Evolutionary conservation across 192 early-diverging fungal species (phyloP).

Genomic region (Lunasporangiospora selenospora): DNA sequence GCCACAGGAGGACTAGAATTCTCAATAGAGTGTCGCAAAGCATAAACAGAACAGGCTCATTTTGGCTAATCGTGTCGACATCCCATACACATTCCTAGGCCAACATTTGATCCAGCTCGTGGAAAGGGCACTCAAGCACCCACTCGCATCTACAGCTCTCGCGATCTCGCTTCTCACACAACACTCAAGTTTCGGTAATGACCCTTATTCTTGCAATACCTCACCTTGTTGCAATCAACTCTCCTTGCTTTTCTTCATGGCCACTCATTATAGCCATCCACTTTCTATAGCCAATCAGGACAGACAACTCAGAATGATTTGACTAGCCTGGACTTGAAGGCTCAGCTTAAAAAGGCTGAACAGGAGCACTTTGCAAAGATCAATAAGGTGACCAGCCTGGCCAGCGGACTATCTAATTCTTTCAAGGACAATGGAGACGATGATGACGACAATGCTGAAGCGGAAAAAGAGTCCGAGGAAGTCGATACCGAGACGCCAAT

Average conservation of each 20-base stretch:
- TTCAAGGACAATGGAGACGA: conserved; percentile 38
- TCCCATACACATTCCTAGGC: conserved; percentile 51
- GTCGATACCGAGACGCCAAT: conserved; percentile 12
- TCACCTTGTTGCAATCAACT: neutral
- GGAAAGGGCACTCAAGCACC: conserved; percentile 68
- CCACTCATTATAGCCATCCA: neutral
- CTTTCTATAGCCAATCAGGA: conserved; percentile 60
- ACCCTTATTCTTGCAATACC: neutral
- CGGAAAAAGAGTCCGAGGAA: neutral
- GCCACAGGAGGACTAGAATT: neutral
- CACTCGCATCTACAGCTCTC: conserved; percentile 67
- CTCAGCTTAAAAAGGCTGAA: conserved; percentile 72
- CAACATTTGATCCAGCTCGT: conserved; percentile 80
- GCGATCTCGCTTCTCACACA: conserved; percentile 78
- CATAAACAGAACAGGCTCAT: too few relatives aligned
- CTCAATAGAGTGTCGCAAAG: neutral
- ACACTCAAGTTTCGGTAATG: conserved; percentile 74
- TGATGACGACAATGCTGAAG: conserved; percentile 40
- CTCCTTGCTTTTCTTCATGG: neutral
- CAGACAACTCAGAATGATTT: conserved; percentile 67
- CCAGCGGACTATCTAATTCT: conserved; percentile 23
- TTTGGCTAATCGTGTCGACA: too few relatives aligned
- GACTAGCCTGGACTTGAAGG: conserved; percentile 65
- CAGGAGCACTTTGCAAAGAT: conserved; percentile 64
- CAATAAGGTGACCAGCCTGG: conserved; percentile 39